Evolutionary conservation across 2,329 filamentous ascomycete genomes (phyloP).

Genomic region (Chaetothyriales sp.): DNA sequence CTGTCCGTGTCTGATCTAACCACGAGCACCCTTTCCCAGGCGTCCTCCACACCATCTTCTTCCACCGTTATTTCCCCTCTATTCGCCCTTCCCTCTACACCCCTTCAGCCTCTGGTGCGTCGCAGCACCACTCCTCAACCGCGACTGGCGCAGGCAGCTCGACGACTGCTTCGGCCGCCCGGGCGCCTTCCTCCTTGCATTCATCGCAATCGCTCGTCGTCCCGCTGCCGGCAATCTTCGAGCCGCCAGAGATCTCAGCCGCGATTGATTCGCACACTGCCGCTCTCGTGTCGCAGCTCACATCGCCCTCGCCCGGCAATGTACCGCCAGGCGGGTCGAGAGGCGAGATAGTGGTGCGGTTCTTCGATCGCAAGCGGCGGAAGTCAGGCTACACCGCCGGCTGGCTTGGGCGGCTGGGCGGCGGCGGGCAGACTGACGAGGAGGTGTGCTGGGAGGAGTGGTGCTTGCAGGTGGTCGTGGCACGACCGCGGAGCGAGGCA

Average conservation of each 20-base stretch:
- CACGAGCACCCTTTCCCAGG: conserved; percentile 34
- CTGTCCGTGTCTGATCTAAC: conserved; percentile 6
- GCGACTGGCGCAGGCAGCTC: background rate
- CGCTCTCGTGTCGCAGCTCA: conserved; percentile 62
- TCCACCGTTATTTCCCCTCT: conserved; percentile 90
- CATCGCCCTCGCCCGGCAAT: conserved; percentile 38
- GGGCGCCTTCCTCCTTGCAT: background rate
- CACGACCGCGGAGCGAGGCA: conserved; percentile 73
- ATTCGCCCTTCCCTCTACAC: conserved; percentile 60
- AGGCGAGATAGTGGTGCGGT: conserved; percentile 72
- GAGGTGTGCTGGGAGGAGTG: conserved; percentile 96
- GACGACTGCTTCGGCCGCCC: background rate
- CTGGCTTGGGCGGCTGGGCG: conserved; percentile 20
- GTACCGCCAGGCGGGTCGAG: conserved; percentile 44
- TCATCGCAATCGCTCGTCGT: conserved; percentile 40
- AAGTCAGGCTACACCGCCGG: conserved; percentile 57
- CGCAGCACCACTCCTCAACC: conserved; percentile 5
- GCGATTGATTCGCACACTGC: conserved; percentile 80
- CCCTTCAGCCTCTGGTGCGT: conserved; percentile 12
- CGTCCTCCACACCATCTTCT: conserved; percentile 94
- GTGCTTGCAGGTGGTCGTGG: conserved; percentile 86
- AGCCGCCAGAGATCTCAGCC: conserved; percentile 69
- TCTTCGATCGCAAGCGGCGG: conserved; percentile 80
- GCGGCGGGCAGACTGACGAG: conserved; percentile 53
- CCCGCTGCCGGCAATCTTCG: conserved; percentile 74